A percentile compares a stretch with the other conserved stretches of the same genome.
These are phyloP conservation scores for Diplodia corticola DNA, from an alignment of 2,329 filamentous ascomycete genomes.

Conservation along the genomic window DNA sequence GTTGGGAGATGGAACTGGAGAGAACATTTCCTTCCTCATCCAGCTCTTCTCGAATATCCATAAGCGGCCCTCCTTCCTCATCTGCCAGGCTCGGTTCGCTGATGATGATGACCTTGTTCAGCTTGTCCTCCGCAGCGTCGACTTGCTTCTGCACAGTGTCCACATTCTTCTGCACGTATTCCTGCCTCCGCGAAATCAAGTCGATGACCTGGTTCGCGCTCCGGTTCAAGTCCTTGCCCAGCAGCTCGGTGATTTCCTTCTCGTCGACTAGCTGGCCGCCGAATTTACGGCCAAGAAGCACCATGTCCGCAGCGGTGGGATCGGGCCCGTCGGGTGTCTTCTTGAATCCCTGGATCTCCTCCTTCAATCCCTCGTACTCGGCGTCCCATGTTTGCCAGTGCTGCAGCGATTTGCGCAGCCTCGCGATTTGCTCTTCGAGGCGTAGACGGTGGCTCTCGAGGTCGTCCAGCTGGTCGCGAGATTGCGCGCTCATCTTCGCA, in stretches of 20 bases:
- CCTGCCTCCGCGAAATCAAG: slow-evolving; percentile 72
- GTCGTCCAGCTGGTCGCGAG: slow-evolving; percentile 58
- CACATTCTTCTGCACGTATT: slow-evolving; percentile 86
- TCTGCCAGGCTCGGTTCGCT: slow-evolving; percentile 63
- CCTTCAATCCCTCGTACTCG: slow-evolving; percentile 86
- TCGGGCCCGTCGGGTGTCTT: slow-evolving; percentile 18
- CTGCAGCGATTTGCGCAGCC: slow-evolving; percentile 72
- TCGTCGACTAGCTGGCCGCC: slow-evolving; percentile 64
- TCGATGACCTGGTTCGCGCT: slow-evolving; percentile 64
- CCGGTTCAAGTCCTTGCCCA: slow-evolving; percentile 50
- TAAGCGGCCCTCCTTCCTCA: slow-evolving; percentile 73
- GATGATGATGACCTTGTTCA: slow-evolving; percentile 63
- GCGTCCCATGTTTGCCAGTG: slow-evolving; percentile 91
- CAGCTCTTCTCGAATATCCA: slow-evolving; percentile 88
- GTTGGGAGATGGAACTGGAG: slow-evolving; percentile 52
- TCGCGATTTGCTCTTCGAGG: slow-evolving; percentile 73
- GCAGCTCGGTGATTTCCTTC: slow-evolving; percentile 58
- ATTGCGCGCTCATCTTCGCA: slow-evolving; percentile 14
- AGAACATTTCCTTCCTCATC: slow-evolving; percentile 88
- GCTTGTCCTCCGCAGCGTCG: slow-evolving; percentile 65
- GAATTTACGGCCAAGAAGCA: slow-evolving; percentile 57
- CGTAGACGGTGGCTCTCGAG: slow-evolving; percentile 73
- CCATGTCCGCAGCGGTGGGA: slow-evolving; percentile 33
- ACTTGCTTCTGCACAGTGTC: slow-evolving; percentile 72
- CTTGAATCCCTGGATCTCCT: slow-evolving; percentile 67